phyloP scores from a whole-genome alignment of 2,329 filamentous ascomycete species.

The Colletotrichum acutatum region DNA sequence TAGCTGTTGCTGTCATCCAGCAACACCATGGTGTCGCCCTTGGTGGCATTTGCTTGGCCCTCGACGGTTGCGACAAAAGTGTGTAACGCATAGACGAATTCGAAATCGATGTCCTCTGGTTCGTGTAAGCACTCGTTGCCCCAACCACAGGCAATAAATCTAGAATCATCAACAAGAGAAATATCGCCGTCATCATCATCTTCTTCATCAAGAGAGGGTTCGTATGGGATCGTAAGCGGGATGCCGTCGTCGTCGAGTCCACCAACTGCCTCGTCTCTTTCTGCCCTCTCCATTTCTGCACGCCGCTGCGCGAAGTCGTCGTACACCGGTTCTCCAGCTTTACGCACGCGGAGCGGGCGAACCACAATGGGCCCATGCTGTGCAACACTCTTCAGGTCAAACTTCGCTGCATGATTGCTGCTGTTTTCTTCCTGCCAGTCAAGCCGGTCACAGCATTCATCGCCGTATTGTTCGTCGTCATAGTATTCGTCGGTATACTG shows the following conservation, averaged over 20 bases:
- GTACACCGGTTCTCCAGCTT: not conserved
- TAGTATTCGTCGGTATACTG: constrained; percentile 38
- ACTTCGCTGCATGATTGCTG: constrained; percentile 16
- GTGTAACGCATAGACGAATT: constrained; percentile 98
- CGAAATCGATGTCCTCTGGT: constrained; percentile 99
- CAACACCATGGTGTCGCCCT: constrained; percentile 98
- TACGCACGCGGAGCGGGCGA: constrained; percentile 19
- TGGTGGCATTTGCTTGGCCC: constrained; percentile 97
- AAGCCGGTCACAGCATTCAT: constrained; percentile 33
- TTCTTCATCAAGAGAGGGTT: constrained; percentile 46
- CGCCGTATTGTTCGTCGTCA: constrained; percentile 40
- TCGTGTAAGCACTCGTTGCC: constrained; percentile 87
- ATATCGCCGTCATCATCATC: constrained; percentile 72
- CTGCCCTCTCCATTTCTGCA: constrained; percentile 32
- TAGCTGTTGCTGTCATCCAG: constrained; percentile 99
- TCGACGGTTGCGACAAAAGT: constrained; percentile 98
- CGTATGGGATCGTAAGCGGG: constrained; percentile 57
- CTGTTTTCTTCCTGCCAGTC: constrained; percentile 11
- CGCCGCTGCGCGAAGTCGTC: constrained; percentile 26
- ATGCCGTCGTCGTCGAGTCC: constrained; percentile 41
- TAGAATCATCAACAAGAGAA: constrained; percentile 65
- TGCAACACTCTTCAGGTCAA: constrained; percentile 9
- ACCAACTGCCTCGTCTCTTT: constrained; percentile 36
- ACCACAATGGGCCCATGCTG: constrained; percentile 27
- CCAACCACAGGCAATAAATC: constrained; percentile 79